These are phyloP conservation scores for Nannochloropsis gaditana DNA, from an alignment of 108 stramenopile genomes.

Conservation along the genomic window DNA sequence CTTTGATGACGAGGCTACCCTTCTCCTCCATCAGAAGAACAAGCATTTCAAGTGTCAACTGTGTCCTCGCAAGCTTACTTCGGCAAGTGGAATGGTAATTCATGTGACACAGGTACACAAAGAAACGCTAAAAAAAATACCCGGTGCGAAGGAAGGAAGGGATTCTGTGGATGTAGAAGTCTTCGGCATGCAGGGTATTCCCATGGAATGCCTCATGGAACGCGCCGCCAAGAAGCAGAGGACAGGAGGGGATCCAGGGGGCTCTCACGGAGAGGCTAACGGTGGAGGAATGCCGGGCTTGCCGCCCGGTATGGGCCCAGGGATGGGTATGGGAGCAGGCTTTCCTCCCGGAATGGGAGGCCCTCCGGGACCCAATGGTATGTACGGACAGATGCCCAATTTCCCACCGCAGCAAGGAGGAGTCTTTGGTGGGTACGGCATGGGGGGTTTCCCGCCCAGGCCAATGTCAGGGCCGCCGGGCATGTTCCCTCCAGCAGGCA, in stretches of 20 bases:
- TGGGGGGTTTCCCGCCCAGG: background rate
- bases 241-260: background rate
- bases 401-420: background rate
- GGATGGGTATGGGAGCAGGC: background rate
- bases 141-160: constrained; percentile 48
- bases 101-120: constrained; percentile 48
- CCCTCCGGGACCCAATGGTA: background rate
- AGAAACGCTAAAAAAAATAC: constrained; percentile 43
- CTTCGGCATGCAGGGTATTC: constrained; percentile 48
- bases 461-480: background rate
- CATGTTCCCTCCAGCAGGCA: background rate
- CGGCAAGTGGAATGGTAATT: constrained; percentile 47
- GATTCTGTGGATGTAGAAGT: constrained; percentile 48
- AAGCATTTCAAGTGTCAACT: constrained; percentile 49
- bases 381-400: background rate
- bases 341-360: constrained; percentile 16
- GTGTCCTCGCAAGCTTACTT: constrained; percentile 50
- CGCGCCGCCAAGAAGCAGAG: constrained; percentile 37
- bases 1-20: constrained; percentile 50
- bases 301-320: background rate
- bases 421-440: background rate
- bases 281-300: background rate
- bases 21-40: constrained; percentile 49
- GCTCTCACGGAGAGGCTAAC: background rate
- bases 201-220: constrained; percentile 31